Conservation (phyloP, 306 rosid species). For the Alnus glutinosa region DNA sequence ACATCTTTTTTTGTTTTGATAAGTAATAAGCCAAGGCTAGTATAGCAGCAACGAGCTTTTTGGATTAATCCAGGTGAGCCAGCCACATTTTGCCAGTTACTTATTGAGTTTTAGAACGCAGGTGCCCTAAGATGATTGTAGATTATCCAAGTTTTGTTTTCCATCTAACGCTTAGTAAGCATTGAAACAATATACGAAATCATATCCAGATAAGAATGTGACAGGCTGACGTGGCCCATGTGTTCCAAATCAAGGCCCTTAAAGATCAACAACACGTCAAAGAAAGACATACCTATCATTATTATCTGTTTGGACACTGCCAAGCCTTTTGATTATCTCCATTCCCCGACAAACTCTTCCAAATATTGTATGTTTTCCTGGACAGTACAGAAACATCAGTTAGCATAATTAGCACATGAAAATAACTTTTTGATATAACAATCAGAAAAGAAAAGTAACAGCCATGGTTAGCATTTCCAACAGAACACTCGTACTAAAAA, state of each 20-base stretch:
- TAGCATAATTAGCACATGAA: constrained; percentile 19
- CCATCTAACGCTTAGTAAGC: neutral
- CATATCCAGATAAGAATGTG: constrained; percentile 2
- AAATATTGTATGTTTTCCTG: constrained; percentile 96
- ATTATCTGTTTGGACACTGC: constrained; percentile 95
- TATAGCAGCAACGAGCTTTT: neutral
- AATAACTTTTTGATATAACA: constrained; percentile 3
- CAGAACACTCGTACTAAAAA: neutral
- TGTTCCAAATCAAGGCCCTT: neutral
- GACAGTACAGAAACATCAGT: constrained; percentile 29
- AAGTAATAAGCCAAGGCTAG: neutral
- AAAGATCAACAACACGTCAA: neutral
- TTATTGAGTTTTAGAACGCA: neutral
- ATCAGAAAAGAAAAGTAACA: constrained; percentile 11
- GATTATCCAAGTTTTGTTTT: neutral
- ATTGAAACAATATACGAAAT: neutral
- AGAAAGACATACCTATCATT: constrained; percentile 72
- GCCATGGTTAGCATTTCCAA: constrained; percentile 10
- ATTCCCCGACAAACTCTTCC: constrained; percentile 88
- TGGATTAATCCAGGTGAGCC: neutral
- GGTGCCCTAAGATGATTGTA: neutral
- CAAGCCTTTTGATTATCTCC: constrained; percentile 96
- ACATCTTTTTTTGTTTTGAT: no score
- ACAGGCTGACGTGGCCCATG: neutral
- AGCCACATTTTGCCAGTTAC: neutral